Base-by-base conservation (phyloP, 1,284 basidiomycete species). In the Lignosus rhinocerotis region DNA sequence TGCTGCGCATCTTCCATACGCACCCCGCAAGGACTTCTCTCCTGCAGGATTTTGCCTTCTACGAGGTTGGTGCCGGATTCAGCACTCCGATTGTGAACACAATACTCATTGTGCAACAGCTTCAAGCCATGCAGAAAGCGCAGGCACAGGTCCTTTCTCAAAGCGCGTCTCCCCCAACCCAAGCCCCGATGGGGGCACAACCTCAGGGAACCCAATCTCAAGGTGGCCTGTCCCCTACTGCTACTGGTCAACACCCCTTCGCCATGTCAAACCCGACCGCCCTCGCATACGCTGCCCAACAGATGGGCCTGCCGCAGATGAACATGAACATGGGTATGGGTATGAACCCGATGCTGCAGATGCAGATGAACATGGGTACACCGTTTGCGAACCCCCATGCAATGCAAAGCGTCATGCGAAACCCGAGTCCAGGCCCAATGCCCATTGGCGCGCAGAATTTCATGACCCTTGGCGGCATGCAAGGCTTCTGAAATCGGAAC, bases 31-130 rank as follows among this genome's bases (percentile, higher is more conserved):
- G 93, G 69, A 97, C 95, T 1, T 94, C 92, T 9, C 79, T 98
- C 32, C 78, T 98, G 30, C 95, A 98, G 73, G 95, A 96, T 73
- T 96, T 94, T 72, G 92, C 92, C 4, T 96, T 92, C 72, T 96
- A 96, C 69, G 94, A 96, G 81, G 93, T 93, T 66, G 51, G 80
- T 66, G 10, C 17, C 43, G 11, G 6, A 31, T 6, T 16, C 12
- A 14, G 1, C 25, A 25, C 25, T 9, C 25, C 17, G 4, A 21
- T 25, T 3, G 8, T 32, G 1, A 11, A 9, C 8, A 10, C 5
- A 31, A 51, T 14, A 11, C 51, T 67, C 14, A 60, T 38, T n/a
- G 43, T 59, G 53, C 53, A 16, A 10, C 56, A 92, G 90, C 75
- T 92, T 12, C 90, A 92, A 77, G 82, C 90, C 10, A 83, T 91